Evolutionary conservation across 2,329 filamentous ascomycete genomes (phyloP).

Genomic region (Diatrype stigma): DNA sequence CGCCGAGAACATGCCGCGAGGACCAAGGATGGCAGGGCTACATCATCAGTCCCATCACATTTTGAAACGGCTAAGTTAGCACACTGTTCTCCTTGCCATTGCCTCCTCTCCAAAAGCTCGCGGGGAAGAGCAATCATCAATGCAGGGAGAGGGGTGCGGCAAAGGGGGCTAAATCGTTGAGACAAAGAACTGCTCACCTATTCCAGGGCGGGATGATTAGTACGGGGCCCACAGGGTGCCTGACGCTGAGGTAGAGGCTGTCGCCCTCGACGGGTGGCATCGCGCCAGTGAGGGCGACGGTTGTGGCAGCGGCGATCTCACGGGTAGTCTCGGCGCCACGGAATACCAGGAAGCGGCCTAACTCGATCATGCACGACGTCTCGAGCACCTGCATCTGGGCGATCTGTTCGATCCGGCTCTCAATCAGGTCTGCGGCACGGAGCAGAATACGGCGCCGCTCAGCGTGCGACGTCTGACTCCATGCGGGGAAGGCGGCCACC

Average conservation of each 20-base stretch:
- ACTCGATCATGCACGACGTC: neutral
- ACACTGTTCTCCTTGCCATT: too few species aligned
- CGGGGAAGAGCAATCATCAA: too few species aligned
- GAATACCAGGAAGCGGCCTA: neutral
- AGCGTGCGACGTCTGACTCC: neutral
- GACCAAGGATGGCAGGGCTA: neutral
- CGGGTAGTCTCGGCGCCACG: neutral
- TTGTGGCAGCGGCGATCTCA: neutral
- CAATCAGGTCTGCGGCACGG: neutral
- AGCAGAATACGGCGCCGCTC: neutral
- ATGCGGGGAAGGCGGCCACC: neutral
- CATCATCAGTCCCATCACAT: neutral
- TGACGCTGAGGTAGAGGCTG: neutral
- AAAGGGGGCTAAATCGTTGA: too few species aligned
- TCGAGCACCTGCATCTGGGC: neutral
- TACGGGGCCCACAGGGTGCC: neutral
- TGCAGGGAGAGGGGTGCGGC: too few species aligned
- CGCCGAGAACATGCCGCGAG: neutral
- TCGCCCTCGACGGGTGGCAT: neutral
- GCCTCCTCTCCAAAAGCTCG: too few species aligned
- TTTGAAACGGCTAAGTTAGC: too few species aligned
- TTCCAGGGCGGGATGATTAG: neutral
- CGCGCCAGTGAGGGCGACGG: neutral
- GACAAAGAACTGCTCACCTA: neutral
- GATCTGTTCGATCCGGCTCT: neutral